Evolutionary conservation across 2,329 filamentous ascomycete genomes (phyloP), one percentile per base, ranked within the genome.

Genomic region (Elsinoe batatas): DNA sequence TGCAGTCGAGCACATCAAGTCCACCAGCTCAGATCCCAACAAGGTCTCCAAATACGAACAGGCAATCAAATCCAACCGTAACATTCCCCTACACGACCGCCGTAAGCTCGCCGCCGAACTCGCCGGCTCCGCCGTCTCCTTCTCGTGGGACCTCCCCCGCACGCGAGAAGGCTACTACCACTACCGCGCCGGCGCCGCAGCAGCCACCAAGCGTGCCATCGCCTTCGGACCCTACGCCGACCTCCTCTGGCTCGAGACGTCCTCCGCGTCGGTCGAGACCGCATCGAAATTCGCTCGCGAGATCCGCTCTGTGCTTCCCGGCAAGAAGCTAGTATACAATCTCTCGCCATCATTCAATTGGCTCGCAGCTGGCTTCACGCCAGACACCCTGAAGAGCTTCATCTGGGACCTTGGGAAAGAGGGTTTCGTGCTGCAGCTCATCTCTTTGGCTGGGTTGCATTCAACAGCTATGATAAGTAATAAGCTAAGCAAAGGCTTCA

Each of bases 291-390:
- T 98, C 53, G 88, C 87, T 11, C 79, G 80, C 10, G 81, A 89
- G 44, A 93, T 98, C 58, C 82, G 87, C 55, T 72, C 75, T 0
- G 75, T 73, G 3, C 76, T 81, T 64, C 88, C 90, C 0, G 83
- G 81, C 58, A 97, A 97, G 79, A 87, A 88, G 35, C 80, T 98
- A 20, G 91, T 97, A 0, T 98, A 98, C 75, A 98, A 98, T 74
- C 80, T 98, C 1, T 91, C 85, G 3, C 93, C 93, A 1, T 95
- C 88, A 7, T 98, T 98, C 79, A 97, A 98, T 77, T 98, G 93
- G 93, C 93, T 94, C 82, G 83, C 83, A 10, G 91, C 97, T 68
- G 93, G 91, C 30, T 98, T 97, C 72, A 85, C 81, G 2, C 83
- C 90, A 60, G 83, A 82, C 59, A 85, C 85, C 5, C 79, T 98